These are phyloP conservation scores for Cyberlindnera xylosilytica DNA, from an alignment of 805 yeast species.

Conservation along the genomic window DNA sequence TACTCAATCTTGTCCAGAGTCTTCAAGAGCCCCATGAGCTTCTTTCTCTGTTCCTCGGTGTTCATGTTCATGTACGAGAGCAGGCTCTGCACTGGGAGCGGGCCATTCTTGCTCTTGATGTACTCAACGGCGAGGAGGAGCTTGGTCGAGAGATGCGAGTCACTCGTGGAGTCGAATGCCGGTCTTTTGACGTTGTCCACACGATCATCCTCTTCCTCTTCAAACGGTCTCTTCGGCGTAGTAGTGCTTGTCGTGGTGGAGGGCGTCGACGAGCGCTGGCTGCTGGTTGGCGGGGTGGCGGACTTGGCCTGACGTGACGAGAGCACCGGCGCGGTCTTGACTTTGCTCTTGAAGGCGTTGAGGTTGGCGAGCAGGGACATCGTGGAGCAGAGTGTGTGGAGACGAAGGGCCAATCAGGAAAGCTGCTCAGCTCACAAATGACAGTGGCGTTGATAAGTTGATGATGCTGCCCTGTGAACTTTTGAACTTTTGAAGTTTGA, in stretches of 20 bases:
- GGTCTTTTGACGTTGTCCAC: conserved; percentile 29
- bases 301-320: conserved; percentile 26
- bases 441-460: neutral
- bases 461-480: neutral
- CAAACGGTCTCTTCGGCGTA: conserved; percentile 13
- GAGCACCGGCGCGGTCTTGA: conserved; percentile 56
- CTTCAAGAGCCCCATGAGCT: conserved; percentile 66
- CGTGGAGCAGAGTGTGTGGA: neutral
- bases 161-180: conserved; percentile 23
- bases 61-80: conserved; percentile 57
- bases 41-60: conserved; percentile 51
- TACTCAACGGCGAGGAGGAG: conserved; percentile 89
- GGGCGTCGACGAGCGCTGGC: conserved; percentile 1
- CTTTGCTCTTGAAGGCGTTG: conserved; percentile 61
- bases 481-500: no score
- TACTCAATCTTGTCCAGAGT: conserved; percentile 76
- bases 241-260: conserved; percentile 7
- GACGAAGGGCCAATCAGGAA: no score
- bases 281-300: conserved; percentile 27
- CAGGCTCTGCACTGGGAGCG: conserved; percentile 64
- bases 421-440: no score
- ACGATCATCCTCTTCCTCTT: conserved; percentile 24
- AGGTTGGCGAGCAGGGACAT: conserved; percentile 47
- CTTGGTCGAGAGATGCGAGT: conserved; percentile 76
- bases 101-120: conserved; percentile 65